Conservation (phyloP, 192 early-diverging fungal genomes). For the Mortierella hygrophila region DNA sequence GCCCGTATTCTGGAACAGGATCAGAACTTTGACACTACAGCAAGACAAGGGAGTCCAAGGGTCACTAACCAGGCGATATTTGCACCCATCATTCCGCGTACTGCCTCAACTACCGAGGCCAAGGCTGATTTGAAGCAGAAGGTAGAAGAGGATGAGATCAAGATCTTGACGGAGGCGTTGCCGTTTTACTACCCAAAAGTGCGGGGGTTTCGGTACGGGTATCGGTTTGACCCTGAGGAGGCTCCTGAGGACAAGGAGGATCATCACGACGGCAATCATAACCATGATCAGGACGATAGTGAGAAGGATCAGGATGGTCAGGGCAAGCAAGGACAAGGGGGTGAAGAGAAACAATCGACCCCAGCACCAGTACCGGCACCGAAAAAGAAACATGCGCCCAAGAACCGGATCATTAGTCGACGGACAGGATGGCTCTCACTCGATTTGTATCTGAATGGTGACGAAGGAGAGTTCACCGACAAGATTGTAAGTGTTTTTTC, state of each 20-base stretch:
- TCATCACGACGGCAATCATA: not conserved
- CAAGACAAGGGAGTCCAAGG: not conserved
- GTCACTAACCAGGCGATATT: conserved; percentile 1
- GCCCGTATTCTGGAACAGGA: not conserved
- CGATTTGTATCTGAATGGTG: conserved; percentile 36
- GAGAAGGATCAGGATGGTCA: not conserved
- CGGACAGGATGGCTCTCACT: conserved; percentile 44
- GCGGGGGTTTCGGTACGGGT: conserved; percentile 50
- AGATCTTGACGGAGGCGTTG: conserved; percentile 12
- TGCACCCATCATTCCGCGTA: conserved; percentile 8
- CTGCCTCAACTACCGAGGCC: not conserved
- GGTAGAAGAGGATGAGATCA: conserved; percentile 4
- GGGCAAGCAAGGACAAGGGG: not conserved
- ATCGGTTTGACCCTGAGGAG: conserved; percentile 25
- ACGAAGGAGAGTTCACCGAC: conserved; percentile 46
- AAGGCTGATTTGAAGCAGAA: not conserved
- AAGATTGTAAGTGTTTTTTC: conserved; percentile 45
- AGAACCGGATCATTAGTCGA: conserved; percentile 21
- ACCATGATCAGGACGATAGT: not conserved
- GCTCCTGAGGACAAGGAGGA: conserved; percentile 25
- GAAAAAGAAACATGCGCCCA: not conserved
- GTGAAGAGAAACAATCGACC: not conserved
- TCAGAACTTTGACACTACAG: not conserved
- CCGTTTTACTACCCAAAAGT: conserved; percentile 68
- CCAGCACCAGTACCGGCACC: not conserved